Conservation (phyloP, 1,284 basidiomycete species). For the Singerocomus inundabilis region DNA sequence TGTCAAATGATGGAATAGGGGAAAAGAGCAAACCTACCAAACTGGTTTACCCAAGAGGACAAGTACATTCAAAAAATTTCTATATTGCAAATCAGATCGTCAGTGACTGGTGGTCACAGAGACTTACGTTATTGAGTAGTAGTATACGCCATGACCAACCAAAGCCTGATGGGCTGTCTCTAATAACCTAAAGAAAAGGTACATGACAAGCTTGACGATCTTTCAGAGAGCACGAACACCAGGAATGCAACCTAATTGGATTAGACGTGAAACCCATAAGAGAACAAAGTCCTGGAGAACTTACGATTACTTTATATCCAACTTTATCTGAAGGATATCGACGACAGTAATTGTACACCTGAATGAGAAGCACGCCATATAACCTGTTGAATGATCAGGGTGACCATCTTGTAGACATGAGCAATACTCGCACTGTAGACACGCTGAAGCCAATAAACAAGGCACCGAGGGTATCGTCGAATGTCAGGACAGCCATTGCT, state of each 20-base stretch:
- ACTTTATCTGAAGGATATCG: conserved; percentile 53
- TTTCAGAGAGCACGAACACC: conserved; percentile 19
- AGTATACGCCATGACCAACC: conserved; percentile 57
- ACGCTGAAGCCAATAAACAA: conserved; percentile 55
- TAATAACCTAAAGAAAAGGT: conserved; percentile 40
- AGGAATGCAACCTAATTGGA: conserved; percentile 19
- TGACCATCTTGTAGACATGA: background rate
- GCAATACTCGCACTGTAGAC: conserved; percentile 41
- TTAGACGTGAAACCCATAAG: background rate
- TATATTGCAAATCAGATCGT: conserved; percentile 26
- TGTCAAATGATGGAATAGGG: conserved; percentile 6
- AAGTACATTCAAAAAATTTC: conserved; percentile 46
- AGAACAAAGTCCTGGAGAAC: conserved; percentile 24
- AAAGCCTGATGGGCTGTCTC: conserved; percentile 54
- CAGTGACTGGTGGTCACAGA: background rate
- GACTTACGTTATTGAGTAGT: conserved; percentile 50
- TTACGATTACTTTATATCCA: conserved; percentile 55
- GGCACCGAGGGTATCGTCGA: conserved; percentile 60
- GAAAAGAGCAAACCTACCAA: conserved; percentile 40
- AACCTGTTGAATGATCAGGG: conserved; percentile 30
- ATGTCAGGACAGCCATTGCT: conserved; percentile 17
- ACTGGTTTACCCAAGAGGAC: conserved; percentile 43
- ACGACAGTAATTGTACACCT: conserved; percentile 53
- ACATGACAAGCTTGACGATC: background rate
- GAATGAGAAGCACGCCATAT: conserved; percentile 52